Base-by-base conservation (phyloP, 2,329 filamentous ascomycete genomes). In the Cordyceps cateniannulata region DNA sequence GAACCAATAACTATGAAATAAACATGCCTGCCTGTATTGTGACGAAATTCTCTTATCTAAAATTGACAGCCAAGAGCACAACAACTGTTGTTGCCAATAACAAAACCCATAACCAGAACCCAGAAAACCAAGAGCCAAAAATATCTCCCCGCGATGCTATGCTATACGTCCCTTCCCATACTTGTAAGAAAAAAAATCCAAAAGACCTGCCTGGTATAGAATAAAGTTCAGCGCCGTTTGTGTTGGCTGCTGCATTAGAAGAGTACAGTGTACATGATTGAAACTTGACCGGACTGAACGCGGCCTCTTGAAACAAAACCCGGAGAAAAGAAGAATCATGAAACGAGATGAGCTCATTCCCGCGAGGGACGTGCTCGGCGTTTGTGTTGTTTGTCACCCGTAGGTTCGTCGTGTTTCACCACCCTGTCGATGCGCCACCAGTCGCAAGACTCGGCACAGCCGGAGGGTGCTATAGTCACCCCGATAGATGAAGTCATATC, bases 381-480 rank as follows among this genome's bases (percentile, higher is more conserved):
- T 50, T 50, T 44, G 14, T n/a, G 12, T n/a, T 52, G 25, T 53
- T 16, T 59, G n/a, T 38, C 12, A 27, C 22, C 38, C 14, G 40
- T 42, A 47, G 25, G 6, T 51, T 59, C 32, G 47, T 49, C 18
- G 35, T 59, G 57, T 59, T 59, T 59, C 57, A 59, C 9, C 35
- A 20, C 55, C 35, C 20, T 25, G 35, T 25, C 38, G 27, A 59
- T 53, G 40, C 35, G 57, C 27, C 18, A 38, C 18, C 25, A 24
- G 35, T 44, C 22, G 20, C 29, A 50, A 29, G 25, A 32, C 22
- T 27, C 9, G 42, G 22, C 32, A 9, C 44, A 44, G 35, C 40
- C 35, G n/a, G 45, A 51, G 24, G 8, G 45, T 10, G 9, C 18
- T 2, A 10, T 40, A 12, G 8, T 4, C n/a, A 24, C 16, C 35